Evolutionary conservation across 106 monocot species (phyloP).

Genomic region (Vanilla planifolia): DNA sequence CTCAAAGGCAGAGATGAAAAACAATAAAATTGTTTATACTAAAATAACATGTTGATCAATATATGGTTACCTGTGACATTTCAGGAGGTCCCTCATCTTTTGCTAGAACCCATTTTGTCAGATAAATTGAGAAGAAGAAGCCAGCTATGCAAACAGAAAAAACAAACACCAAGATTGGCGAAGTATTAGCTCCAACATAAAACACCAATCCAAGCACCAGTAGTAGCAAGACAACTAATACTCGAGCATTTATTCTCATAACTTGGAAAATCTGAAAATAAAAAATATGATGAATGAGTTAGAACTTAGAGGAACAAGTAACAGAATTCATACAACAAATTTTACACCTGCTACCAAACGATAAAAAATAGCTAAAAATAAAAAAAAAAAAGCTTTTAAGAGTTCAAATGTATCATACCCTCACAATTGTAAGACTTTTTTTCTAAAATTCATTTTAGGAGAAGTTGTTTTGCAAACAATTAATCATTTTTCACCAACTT

Average conservation of each 20-base stretch:
- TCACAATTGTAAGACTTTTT: too few species aligned
- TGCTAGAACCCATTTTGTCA: conserved; percentile 96
- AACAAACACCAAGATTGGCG: conserved; percentile 88
- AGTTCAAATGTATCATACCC: too few species aligned
- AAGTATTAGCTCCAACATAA: conserved; percentile 82
- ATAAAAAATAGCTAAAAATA: too few species aligned
- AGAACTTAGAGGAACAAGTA: background rate
- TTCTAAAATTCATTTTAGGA: too few species aligned
- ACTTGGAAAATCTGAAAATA: conserved; percentile 66
- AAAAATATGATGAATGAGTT: conserved; percentile 12
- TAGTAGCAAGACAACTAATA: conserved; percentile 58
- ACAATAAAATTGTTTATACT: too few species aligned
- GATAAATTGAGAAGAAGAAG: conserved; percentile 81
- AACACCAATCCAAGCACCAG: conserved; percentile 61
- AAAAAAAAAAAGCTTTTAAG: too few species aligned
- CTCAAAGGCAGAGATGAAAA: too few species aligned
- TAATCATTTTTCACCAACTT: too few species aligned
- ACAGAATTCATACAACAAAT: too few species aligned
- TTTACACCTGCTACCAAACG: too few species aligned
- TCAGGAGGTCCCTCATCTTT: conserved; percentile 99
- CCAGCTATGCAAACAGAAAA: conserved; percentile 71
- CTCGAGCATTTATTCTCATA: conserved; percentile 67
- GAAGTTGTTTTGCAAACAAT: too few species aligned
- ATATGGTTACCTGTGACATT: conserved; percentile 71
- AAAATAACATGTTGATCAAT: background rate